These are phyloP conservation scores for Dicorynia guianensis DNA, from an alignment of 306 rosid species.

Conservation along the genomic window DNA sequence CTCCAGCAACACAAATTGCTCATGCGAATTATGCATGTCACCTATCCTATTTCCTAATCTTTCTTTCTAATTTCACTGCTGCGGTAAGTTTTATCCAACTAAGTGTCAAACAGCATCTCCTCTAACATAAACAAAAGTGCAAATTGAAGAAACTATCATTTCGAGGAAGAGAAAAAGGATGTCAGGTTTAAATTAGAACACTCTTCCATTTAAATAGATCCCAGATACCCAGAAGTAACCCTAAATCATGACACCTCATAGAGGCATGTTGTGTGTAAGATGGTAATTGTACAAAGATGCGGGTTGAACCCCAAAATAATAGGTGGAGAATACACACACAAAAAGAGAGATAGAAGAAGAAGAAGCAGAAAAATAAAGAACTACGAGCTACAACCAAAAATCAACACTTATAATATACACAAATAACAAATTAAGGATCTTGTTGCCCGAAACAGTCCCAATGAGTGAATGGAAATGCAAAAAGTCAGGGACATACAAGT, in stretches of 20 bases:
- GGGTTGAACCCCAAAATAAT: background rate
- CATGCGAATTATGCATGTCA: slow-evolving; percentile 13
- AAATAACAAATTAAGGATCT: background rate
- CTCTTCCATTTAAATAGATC: slow-evolving; percentile 9
- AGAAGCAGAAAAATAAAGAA: no score
- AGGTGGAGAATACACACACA: no score
- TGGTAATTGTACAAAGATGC: background rate
- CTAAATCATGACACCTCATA: slow-evolving; percentile 8
- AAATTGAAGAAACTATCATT: slow-evolving; percentile 3
- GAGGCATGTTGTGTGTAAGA: background rate
- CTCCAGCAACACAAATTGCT: slow-evolving; percentile 30
- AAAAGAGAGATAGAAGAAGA: no score
- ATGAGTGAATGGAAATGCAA: background rate
- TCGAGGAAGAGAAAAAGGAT: slow-evolving; percentile 13
- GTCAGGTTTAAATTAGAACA: slow-evolving; percentile 10
- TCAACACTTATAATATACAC: background rate
- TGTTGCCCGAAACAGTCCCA: background rate
- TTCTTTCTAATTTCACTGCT: slow-evolving; percentile 26
- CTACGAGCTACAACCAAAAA: background rate
- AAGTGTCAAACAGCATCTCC: slow-evolving; percentile 15
- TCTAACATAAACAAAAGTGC: slow-evolving; percentile 5
- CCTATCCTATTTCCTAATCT: slow-evolving; percentile 9
- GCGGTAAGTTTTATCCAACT: slow-evolving; percentile 5
- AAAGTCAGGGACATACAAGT: slow-evolving; percentile 3
- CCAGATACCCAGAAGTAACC: background rate